Conservation (phyloP, 2,329 filamentous ascomycete species). For the Scytalidium sp. region DNA sequence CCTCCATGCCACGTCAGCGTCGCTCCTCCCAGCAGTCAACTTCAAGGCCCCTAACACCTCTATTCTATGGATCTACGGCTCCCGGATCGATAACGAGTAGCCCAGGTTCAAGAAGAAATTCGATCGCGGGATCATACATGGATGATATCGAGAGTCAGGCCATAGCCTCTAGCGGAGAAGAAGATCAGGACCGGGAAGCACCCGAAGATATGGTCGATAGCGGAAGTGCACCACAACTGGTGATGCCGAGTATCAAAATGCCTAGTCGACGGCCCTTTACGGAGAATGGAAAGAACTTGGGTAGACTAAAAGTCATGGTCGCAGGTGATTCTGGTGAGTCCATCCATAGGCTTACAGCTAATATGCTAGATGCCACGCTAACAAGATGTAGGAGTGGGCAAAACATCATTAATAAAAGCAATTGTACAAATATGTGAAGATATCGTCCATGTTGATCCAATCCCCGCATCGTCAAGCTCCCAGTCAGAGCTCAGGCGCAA, state of each 20-base stretch:
- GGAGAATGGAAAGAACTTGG: constrained; percentile 76
- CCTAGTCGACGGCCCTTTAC: constrained; percentile 88
- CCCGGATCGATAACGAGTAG: constrained; percentile 43
- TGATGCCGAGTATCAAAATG: constrained; percentile 96
- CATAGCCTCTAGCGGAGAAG: constrained; percentile 28
- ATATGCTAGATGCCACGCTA: constrained; percentile 4
- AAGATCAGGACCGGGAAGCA: constrained; percentile 38
- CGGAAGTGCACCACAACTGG: constrained; percentile 69
- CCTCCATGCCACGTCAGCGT: constrained; percentile 19
- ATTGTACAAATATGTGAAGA: constrained; percentile 85
- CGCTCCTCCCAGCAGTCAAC: constrained; percentile 29
- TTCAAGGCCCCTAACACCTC: constrained; percentile 45
- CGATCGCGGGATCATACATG: constrained; percentile 45
- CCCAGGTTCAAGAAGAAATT: constrained; percentile 49
- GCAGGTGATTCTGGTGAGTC: constrained; percentile 70
- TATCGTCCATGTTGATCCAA: constrained; percentile 83
- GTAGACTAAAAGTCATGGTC: constrained; percentile 84
- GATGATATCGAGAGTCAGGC: constrained; percentile 39
- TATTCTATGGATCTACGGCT: constrained; percentile 37
- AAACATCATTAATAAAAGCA: constrained; percentile 84
- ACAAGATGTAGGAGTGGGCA: constrained; percentile 65
- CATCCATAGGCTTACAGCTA: not conserved
- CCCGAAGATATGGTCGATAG: constrained; percentile 44
- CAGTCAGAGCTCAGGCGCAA: constrained; percentile 20
- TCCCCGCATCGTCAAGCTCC: constrained; percentile 31